A percentile compares a stretch with the other conserved stretches of the same genome.
phyloP scores from a whole-genome alignment of 108 stramenopile species.

The Nitzschia palea region DNA sequence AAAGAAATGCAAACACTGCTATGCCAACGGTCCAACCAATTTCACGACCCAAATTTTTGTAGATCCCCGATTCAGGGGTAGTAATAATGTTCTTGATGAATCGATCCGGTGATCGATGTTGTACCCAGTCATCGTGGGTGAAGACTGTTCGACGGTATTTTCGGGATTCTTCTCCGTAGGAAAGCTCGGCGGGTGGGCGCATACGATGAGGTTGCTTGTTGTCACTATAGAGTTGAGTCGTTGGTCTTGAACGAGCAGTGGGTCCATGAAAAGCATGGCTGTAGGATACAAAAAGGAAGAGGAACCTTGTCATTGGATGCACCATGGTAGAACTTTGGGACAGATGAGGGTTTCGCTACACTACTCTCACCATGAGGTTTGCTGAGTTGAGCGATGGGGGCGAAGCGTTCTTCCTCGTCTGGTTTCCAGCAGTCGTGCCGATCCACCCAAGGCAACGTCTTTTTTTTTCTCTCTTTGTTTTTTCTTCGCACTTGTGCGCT shows the following conservation, averaged over 20 bases:
- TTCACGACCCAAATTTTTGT: slow-evolving; percentile 63
- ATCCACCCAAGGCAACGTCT: no score
- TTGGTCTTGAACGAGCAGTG: background rate
- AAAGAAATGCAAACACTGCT: slow-evolving; percentile 48
- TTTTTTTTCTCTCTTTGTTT: no score
- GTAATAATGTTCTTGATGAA: slow-evolving; percentile 51
- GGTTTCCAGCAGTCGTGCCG: no score
- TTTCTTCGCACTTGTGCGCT: no score
- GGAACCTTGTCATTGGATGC: background rate
- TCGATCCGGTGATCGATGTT: slow-evolving; percentile 63
- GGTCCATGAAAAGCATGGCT: background rate
- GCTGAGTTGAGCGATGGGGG: no score
- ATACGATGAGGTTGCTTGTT: slow-evolving; percentile 29
- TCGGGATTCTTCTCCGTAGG: slow-evolving; percentile 45
- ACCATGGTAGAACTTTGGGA: no score
- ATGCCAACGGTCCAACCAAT: slow-evolving; percentile 41
- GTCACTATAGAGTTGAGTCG: slow-evolving; percentile 2
- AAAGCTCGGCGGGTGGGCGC: slow-evolving; percentile 5
- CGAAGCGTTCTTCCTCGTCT: no score
- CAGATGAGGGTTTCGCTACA: no score
- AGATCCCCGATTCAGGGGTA: slow-evolving; percentile 53
- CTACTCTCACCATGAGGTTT: no score
- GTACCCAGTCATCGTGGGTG: slow-evolving; percentile 71
- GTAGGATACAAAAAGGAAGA: background rate
- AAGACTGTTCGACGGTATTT: slow-evolving; percentile 75